Evolutionary conservation across 768 basidiomycete species (phyloP).

Genomic region (Peribolospora baueri): DNA sequence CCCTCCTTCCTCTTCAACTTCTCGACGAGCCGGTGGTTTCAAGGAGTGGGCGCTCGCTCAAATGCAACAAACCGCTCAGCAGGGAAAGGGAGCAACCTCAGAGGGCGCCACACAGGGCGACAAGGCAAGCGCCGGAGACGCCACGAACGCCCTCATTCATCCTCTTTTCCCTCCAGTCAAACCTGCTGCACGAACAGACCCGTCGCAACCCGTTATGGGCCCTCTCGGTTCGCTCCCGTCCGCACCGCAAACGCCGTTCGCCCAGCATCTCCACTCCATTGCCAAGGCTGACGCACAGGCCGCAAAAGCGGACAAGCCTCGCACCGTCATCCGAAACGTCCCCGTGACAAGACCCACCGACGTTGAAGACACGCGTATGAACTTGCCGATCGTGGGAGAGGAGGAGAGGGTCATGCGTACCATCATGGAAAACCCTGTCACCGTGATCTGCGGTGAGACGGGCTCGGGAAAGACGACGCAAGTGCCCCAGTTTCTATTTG

Average conservation of each 20-base stretch:
- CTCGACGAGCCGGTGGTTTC: not conserved
- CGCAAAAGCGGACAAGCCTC: conserved; percentile 6
- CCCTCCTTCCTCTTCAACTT: no score
- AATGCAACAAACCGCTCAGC: not conserved
- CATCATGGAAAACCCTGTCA: conserved; percentile 59
- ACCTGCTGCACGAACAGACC: no score
- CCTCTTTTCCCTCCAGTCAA: no score
- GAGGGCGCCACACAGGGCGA: no score
- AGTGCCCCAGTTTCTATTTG: conserved; percentile 92
- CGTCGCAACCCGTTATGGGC: no score
- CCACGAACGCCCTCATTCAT: no score
- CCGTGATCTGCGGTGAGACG: conserved; percentile 78
- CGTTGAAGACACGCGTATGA: conserved; percentile 48
- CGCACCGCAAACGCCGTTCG: no score
- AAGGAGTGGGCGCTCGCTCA: not conserved
- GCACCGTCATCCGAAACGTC: conserved; percentile 16
- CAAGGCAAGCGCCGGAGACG: no score
- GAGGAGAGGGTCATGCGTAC: conserved; percentile 89
- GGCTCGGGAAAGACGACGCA: conserved; percentile 98
- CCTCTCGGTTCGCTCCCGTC: no score
- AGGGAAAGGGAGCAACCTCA: no score
- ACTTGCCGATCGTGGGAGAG: conserved; percentile 71
- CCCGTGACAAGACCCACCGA: conserved; percentile 39
- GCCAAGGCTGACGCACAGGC: not conserved
- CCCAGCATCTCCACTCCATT: no score